Base-by-base conservation (phyloP, 1,284 basidiomycete species). In the Omphalotus olearius region DNA sequence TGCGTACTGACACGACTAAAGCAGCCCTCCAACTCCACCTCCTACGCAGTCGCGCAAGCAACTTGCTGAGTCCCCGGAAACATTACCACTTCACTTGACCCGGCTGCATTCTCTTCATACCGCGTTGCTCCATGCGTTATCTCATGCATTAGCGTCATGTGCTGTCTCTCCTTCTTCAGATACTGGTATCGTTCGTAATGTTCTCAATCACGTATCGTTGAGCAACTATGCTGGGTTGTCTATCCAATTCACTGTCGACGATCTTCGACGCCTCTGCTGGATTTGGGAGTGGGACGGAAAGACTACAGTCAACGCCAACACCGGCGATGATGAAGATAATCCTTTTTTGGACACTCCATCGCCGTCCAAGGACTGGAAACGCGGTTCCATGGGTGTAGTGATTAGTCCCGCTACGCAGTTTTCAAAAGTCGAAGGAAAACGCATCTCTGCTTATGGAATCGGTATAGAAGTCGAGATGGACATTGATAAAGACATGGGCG, bases 381-480 rank as follows among this genome's bases (percentile, higher is more conserved):
- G 88, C 18, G 84, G 88, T 13, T 77, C 80, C 2, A 88, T 88
- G 84, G 88, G 88, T 13, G 73, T 91, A 53, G 72, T 90, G 40
- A 59, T 91, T 56, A 86, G 75, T 53, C 77, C 85, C 39, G 77
- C 85, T 7, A 88, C 79, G 1, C 83, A 91, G 60, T 79, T 83
- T 62, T 80, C 76, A 11, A 87, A 84, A 60, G 59, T 68, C 2
- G 75, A 76, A n/a, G 77, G 79, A 13, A 83, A 81, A 58, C 80
- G 88, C 35, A 70, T 88, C 11, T 82, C 87, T 28, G 89, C 79
- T 0, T 91, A 91, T 64, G 88, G 89, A 11, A 77, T 91, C 55
- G 89, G 89, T 2, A 88, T 91, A 49, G 87, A 91, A 66, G 87
- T 91, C 26, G 87, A 91, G 61, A 85, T 89, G 71, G 80, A 90